A percentile compares a stretch with the other conserved stretches of the same genome.
These are phyloP conservation scores for Rhynchospora tenuis DNA, from an alignment of 176 grass and related monocot species.

Conservation along the genomic window DNA sequence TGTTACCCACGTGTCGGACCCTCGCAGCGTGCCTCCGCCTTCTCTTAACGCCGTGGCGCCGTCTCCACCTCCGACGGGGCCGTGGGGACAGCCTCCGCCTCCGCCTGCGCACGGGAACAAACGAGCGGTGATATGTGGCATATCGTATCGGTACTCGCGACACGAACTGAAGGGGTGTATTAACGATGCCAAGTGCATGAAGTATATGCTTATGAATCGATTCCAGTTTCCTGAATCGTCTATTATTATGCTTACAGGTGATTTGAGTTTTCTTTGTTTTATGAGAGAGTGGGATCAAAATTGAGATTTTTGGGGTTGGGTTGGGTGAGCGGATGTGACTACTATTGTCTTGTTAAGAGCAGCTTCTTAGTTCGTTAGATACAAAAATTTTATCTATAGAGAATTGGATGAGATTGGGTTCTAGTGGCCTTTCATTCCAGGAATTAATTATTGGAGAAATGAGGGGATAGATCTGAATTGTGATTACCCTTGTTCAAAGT, in stretches of 20 bases:
- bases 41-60: neutral
- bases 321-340: too few relatives aligned
- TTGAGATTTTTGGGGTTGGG: too few relatives aligned
- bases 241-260: conserved; percentile 95
- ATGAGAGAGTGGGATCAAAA: too few relatives aligned
- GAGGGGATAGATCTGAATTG: too few relatives aligned
- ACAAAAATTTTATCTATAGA: neutral
- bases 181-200: conserved; percentile 99
- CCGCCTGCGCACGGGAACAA: conserved; percentile 76
- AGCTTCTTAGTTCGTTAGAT: neutral
- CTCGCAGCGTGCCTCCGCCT: conserved; percentile 1
- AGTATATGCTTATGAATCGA: conserved; percentile 69
- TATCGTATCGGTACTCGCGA: conserved; percentile 78
- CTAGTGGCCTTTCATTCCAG: neutral
- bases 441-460: neutral
- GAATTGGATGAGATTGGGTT: neutral
- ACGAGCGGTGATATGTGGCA: conserved; percentile 87
- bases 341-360: too few relatives aligned
- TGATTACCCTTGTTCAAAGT: neutral
- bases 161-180: conserved; percentile 97
- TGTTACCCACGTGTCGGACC: conserved; percentile 58
- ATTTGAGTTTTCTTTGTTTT: neutral
- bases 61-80: conserved; percentile 24
- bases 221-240: conserved; percentile 87
- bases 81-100: conserved; percentile 32